These are phyloP conservation scores for Alternaria triticimaculans DNA, from an alignment of 2,329 filamentous ascomycete genomes.

Conservation along the genomic window DNA sequence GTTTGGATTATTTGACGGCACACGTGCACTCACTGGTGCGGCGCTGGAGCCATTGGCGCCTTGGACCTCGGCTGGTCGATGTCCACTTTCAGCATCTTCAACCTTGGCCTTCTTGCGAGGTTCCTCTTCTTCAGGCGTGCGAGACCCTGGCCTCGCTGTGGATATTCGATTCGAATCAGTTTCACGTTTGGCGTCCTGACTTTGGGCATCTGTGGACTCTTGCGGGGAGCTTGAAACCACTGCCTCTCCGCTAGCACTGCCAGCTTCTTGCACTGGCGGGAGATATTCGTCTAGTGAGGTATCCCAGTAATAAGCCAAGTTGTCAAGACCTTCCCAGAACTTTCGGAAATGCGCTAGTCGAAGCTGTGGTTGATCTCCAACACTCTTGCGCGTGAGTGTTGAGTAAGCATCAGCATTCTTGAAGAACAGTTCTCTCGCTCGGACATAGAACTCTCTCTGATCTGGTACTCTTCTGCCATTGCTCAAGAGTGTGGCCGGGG, in stretches of 20 bases:
- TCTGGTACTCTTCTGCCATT: conserved; percentile 58
- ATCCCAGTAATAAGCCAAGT: conserved; percentile 69
- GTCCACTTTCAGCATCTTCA: conserved; percentile 28
- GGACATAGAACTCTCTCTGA: conserved; percentile 56
- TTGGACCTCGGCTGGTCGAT: conserved; percentile 14
- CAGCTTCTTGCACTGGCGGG: conserved; percentile 30
- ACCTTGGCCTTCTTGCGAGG: conserved; percentile 51
- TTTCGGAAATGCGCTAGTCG: conserved; percentile 64
- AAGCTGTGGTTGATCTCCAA: conserved; percentile 54
- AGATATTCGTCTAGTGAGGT: conserved; percentile 64
- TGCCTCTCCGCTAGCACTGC: conserved; percentile 4
- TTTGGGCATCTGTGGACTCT: conserved; percentile 1
- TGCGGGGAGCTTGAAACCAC: background rate
- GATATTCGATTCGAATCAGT: conserved; percentile 15
- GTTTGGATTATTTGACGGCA: conserved; percentile 26
- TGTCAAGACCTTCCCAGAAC: conserved; percentile 66
- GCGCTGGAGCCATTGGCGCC: conserved; percentile 16
- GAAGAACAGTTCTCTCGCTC: conserved; percentile 59
- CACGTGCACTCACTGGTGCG: conserved; percentile 8
- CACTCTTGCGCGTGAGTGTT: conserved; percentile 59
- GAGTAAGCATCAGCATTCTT: conserved; percentile 65
- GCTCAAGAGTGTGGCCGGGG: conserved; percentile 47
- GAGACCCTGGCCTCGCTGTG: conserved; percentile 13
- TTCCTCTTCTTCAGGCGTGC: conserved; percentile 27
- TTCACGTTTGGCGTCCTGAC: conserved; percentile 15